Evolutionary conservation across 495 filamentous ascomycete species (phyloP), one percentile per base, ranked within the genome.

Genomic region (Penicillium crystallinum): DNA sequence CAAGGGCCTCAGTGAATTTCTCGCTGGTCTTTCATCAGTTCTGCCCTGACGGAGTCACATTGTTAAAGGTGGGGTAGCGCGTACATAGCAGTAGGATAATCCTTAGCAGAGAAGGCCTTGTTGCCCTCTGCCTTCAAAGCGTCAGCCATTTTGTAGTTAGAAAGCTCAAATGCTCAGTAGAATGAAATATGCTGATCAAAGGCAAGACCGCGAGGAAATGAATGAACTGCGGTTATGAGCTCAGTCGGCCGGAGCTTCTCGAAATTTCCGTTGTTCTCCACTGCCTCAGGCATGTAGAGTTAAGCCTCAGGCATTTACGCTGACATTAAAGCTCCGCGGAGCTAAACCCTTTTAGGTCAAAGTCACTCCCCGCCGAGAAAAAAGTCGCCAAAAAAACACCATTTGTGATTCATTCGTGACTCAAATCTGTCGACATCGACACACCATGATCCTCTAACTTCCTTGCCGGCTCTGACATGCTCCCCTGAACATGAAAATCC

Each of bases 61-160:
- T 46, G 48, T 58, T 53, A 54, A 65, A 65, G 46, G 64, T 62
- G 68, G 70, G 63, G 59, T 65, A 67, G 48, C 54, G 52, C 87
- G 69, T 84, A 98, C 93, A 97, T 83, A 57, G 93, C 92, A 69
- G 91, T 91, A 59, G 91, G 79, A 63, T 96, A 98, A 64, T 97
- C 88, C 79, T 97, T 97, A 42, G 86, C 90, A 55, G 89, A 83
- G 67, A 98, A 97, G 72, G 93, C 91, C 73, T 96, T 95, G 77
- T 98, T 98, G 77, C 93, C 93, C 67, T 91, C 85, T 56, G 91
- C 89, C 79, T 98, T 98, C 59, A 97, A 81, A 64, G 77, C 70
- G 66, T 81, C 76, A 54, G 77, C 76, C 77, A 81, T 81, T 34
- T 5, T 72, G 56, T 15, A 31, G 2, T 50, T 18, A 6, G 31